These are phyloP conservation scores for Polygonum maritimum DNA, from an alignment of 148 eudicot species.

Conservation along the genomic window DNA sequence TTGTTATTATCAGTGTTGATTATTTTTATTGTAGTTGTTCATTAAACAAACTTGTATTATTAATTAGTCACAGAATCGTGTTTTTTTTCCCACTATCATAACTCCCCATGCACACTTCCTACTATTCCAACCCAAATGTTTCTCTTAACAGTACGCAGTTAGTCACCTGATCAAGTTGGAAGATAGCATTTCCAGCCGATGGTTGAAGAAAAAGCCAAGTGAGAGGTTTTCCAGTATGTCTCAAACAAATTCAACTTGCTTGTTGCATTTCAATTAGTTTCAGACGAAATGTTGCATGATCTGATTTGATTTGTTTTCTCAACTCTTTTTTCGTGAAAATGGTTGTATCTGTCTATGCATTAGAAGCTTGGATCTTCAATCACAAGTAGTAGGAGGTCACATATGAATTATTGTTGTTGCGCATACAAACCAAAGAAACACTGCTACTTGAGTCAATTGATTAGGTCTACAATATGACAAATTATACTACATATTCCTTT, in stretches of 20 bases:
- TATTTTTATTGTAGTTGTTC: neutral
- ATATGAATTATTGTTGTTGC: neutral
- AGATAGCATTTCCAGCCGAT: conserved; percentile 85
- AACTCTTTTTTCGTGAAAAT: neutral
- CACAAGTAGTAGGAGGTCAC: conserved; percentile 1
- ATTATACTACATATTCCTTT: neutral
- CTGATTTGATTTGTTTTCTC: neutral
- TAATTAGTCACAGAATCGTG: neutral
- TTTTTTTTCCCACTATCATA: neutral
- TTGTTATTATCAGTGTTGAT: neutral
- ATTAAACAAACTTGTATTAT: neutral
- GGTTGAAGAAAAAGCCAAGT: conserved; percentile 67
- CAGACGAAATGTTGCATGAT: neutral
- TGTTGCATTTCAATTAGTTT: neutral
- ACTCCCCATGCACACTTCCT: neutral
- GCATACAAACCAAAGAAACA: neutral
- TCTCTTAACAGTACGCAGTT: conserved; percentile 61
- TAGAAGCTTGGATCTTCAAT: neutral
- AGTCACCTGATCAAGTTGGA: conserved; percentile 88
- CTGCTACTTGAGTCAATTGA: neutral
- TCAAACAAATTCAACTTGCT: conserved; percentile 13
- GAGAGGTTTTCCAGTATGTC: conserved; percentile 54
- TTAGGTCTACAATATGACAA: neutral
- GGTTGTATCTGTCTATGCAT: neutral
- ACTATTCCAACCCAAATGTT: neutral